phyloP scores from a whole-genome alignment of 1,284 basidiomycete genomes.

The Polyporus tsugae region DNA sequence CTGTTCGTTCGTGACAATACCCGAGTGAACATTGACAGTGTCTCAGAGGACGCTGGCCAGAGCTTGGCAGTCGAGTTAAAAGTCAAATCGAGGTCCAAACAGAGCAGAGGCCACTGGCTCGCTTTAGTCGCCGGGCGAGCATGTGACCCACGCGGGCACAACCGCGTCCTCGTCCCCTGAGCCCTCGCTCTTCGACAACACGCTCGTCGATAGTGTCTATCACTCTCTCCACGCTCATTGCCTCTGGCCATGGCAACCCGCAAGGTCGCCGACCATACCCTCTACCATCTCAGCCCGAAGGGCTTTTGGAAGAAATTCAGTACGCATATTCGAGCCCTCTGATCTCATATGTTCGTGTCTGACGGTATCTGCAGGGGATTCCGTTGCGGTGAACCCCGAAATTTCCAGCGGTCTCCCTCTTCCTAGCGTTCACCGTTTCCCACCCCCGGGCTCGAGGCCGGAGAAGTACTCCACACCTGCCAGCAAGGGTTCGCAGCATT shows the following conservation, averaged over 20 bases:
- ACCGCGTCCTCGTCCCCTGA: slow-evolving; percentile 23
- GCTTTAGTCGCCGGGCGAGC: slow-evolving; percentile 8
- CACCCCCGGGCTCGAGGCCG: slow-evolving; percentile 86
- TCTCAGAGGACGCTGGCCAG: background rate
- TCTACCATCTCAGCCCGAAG: slow-evolving; percentile 87
- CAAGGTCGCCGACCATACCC: slow-evolving; percentile 82
- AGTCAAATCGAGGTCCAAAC: slow-evolving; percentile 4
- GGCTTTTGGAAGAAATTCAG: slow-evolving; percentile 97
- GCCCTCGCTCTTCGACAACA: slow-evolving; percentile 18
- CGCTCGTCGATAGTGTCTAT: slow-evolving; percentile 28
- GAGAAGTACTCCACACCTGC: slow-evolving; percentile 90
- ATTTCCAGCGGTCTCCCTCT: slow-evolving; percentile 94
- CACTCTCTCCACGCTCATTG: slow-evolving; percentile 20
- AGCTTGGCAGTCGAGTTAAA: background rate
- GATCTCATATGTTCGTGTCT: background rate
- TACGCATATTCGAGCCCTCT: slow-evolving; percentile 51
- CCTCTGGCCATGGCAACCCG: slow-evolving; percentile 65
- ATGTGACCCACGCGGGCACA: slow-evolving; percentile 30
- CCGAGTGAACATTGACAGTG: slow-evolving; percentile 12
- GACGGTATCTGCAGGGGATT: slow-evolving; percentile 63
- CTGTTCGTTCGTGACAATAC: slow-evolving; percentile 11
- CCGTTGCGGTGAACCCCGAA: slow-evolving; percentile 83
- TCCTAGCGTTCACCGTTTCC: slow-evolving; percentile 77
- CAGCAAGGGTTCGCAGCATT: slow-evolving; percentile 72
- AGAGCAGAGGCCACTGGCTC: background rate